Conservation (phyloP, 768 basidiomycete species). For the Hydnomerulius pinastri region DNA sequence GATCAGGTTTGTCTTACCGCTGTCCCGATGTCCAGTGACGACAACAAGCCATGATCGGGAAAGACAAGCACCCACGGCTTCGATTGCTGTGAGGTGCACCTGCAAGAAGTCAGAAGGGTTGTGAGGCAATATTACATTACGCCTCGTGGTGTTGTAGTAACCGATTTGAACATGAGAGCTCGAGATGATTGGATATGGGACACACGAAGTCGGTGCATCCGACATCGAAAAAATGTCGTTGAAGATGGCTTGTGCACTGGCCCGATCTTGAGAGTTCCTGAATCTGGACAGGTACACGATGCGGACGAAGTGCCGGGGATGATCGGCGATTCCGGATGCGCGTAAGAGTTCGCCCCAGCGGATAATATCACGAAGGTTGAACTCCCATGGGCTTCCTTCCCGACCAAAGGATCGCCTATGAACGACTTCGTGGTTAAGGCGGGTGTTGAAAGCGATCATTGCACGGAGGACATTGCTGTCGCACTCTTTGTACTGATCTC, state of each 20-base stretch:
- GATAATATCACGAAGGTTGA: slow-evolving; percentile 93
- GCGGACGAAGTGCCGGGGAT: slow-evolving; percentile 66
- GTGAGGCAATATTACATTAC: slow-evolving; percentile 29
- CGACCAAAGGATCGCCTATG: slow-evolving; percentile 66
- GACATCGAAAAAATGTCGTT: slow-evolving; percentile 47
- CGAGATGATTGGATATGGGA: slow-evolving; percentile 39
- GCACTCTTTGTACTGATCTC: slow-evolving; percentile 65
- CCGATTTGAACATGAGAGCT: slow-evolving; percentile 65
- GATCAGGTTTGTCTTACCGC: slow-evolving; percentile 81
- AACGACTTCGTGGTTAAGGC: slow-evolving; percentile 67
- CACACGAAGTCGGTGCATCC: slow-evolving; percentile 38
- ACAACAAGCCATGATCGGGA: slow-evolving; percentile 87
- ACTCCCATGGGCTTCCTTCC: slow-evolving; percentile 94
- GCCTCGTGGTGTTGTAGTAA: slow-evolving; percentile 46
- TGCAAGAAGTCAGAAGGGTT: slow-evolving; percentile 59
- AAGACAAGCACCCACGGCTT: slow-evolving; percentile 74
- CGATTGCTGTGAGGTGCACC: slow-evolving; percentile 62
- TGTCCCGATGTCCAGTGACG: slow-evolving; percentile 68
- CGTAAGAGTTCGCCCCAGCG: slow-evolving; percentile 76
- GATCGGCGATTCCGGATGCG: slow-evolving; percentile 29
- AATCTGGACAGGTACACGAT: slow-evolving; percentile 87
- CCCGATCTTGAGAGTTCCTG: slow-evolving; percentile 68
- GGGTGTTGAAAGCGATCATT: slow-evolving; percentile 85
- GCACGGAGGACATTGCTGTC: slow-evolving; percentile 52
- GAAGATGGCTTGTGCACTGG: slow-evolving; percentile 52